Base-by-base conservation (phyloP, 2,329 filamentous ascomycete species). In the Dactylellina sp. region DNA sequence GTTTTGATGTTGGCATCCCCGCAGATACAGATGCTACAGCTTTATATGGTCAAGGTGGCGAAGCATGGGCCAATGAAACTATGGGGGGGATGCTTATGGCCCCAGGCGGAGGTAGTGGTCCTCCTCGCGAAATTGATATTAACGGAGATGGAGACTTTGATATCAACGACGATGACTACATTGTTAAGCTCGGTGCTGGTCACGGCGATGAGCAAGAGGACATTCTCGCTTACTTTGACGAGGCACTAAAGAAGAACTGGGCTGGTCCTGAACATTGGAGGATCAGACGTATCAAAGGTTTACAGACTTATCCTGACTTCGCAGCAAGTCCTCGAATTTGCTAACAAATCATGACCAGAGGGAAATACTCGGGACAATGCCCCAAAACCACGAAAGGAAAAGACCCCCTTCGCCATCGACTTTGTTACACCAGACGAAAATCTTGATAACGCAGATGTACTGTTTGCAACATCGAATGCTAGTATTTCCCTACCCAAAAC, bases 261-360 rank as follows among this genome's bases (percentile, higher is more conserved):
- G 90, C 91, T 4, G 96, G 93, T 53, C 94, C 95, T n/a, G 95
- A 98, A 81, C 95, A 99, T 82, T 99, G 95, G 95, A 90, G 94
- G 77, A 98, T 99, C 80, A 87, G 91, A 75, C 92, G 93, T 79
- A 95, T 99, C 81, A 98, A 98, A 79, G 88, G 89, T 76, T 83
- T 85, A 79, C 86, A 25, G 4, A 37, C 14, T 32, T 7, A 20
- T 12, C 20, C 16, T 9, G 5, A 32, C 20, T n/a, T 24, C 25
- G 12, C 18, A 25, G 12, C 32, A 40, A 12, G 3, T 18, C 32
- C 1, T 39, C 12, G 14, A 44, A 44, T 11, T 28, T 47, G 12
- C 28, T 52, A 22, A 56, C 9, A 1, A 22, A 32, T 14, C 18
- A 4, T 7, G 14, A 20, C n/a, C 22, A 74, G 71, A 75, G 62